A percentile compares a stretch with the other conserved stretches of the same genome.
phyloP scores from a whole-genome alignment of 139 green algal species.

The Pleodorina starrii region DNA sequence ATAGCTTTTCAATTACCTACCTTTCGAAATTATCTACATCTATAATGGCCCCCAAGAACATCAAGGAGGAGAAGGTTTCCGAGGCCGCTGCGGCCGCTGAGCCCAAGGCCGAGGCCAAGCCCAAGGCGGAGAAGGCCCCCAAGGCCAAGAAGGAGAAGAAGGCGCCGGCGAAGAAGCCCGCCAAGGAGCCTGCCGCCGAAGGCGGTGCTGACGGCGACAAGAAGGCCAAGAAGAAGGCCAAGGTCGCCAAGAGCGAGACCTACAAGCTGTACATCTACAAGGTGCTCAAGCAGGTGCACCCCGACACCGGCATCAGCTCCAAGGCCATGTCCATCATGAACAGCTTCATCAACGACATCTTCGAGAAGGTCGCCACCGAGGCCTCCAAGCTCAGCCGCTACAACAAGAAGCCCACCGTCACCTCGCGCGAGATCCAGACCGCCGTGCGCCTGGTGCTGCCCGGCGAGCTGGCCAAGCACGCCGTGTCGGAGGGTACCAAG shows the following conservation, averaged over 20 bases:
- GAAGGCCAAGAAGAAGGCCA: conserved; percentile 17
- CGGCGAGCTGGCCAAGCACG: conserved; percentile 91
- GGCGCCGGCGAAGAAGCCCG: not conserved
- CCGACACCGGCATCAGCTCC: conserved; percentile 93
- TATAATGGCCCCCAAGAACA: too few relatives aligned
- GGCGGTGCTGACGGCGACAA: not conserved
- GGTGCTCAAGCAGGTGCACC: conserved; percentile 93
- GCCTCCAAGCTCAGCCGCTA: conserved; percentile 72
- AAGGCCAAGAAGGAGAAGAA: conserved; percentile 42
- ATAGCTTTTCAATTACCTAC: too few relatives aligned
- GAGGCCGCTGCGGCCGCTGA: too few relatives aligned
- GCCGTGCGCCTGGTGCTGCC: conserved; percentile 87
- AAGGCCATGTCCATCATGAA: conserved; percentile 97
- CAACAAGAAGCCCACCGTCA: conserved; percentile 67
- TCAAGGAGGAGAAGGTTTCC: too few relatives aligned
- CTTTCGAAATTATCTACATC: too few relatives aligned
- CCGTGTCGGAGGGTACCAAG: conserved; percentile 89
- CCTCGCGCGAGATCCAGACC: conserved; percentile 82
- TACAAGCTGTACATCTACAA: conserved; percentile 63
- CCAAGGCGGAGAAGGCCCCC: not conserved
- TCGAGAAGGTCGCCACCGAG: conserved; percentile 91
- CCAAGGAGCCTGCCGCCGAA: not conserved
- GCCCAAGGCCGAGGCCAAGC: conserved; percentile 16
- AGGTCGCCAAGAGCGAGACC: conserved; percentile 38
- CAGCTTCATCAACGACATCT: conserved; percentile 94